phyloP scores from a whole-genome alignment of 352 stramenopile species.

The Phytophthora podocarpi region DNA sequence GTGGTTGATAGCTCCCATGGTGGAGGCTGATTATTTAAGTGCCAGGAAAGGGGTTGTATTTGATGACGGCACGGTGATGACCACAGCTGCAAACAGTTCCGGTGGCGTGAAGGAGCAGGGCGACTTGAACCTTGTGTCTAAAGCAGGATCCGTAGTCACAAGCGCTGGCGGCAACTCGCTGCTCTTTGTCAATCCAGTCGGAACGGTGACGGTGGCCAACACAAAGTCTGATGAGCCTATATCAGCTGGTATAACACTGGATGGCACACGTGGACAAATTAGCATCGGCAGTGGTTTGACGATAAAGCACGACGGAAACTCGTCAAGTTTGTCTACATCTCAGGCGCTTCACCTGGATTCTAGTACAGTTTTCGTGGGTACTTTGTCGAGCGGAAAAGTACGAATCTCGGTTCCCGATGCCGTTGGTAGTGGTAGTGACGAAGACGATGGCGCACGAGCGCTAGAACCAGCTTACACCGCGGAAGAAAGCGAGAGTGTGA shows the following conservation, averaged over 20 bases:
- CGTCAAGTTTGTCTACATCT: slow-evolving; percentile 45
- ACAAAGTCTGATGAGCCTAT: slow-evolving; percentile 50
- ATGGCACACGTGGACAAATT: slow-evolving; percentile 43
- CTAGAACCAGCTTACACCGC: slow-evolving; percentile 1
- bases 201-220: slow-evolving; percentile 56
- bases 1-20: slow-evolving; percentile 46
- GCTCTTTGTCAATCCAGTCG: slow-evolving; percentile 58
- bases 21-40: slow-evolving; percentile 72
- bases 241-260: slow-evolving; percentile 50
- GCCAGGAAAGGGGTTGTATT: slow-evolving; percentile 70
- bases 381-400: slow-evolving; percentile 25
- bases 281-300: slow-evolving; percentile 46
- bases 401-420: slow-evolving; percentile 27
- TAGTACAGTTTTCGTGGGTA: slow-evolving; percentile 34
- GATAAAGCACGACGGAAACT: slow-evolving; percentile 52
- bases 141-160: slow-evolving; percentile 61
- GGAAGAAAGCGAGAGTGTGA: slow-evolving; percentile 33
- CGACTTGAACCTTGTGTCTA: slow-evolving; percentile 78
- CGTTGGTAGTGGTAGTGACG: background rate
- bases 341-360: slow-evolving; percentile 57
- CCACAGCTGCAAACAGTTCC: slow-evolving; percentile 75
- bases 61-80: slow-evolving; percentile 80
- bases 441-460: slow-evolving; percentile 18
- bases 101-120: slow-evolving; percentile 78
- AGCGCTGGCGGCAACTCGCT: slow-evolving; percentile 67